Evolutionary conservation across 129 eudicot species (phyloP).

Genomic region (Chrysanthemum lavandulifolium): DNA sequence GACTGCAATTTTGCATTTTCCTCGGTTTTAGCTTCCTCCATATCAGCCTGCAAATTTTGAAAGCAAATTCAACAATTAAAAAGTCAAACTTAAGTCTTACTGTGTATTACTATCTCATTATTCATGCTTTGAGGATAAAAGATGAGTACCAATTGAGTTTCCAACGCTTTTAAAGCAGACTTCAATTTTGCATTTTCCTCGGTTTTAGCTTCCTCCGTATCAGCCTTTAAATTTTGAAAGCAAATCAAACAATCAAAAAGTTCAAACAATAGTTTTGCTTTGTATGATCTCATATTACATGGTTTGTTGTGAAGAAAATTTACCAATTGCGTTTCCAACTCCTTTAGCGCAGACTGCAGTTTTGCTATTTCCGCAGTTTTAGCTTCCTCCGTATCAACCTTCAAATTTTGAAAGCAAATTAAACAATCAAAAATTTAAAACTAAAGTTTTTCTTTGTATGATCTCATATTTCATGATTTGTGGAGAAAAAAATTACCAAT

Average conservation of each 20-base stretch:
- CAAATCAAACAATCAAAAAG: constrained; percentile 1
- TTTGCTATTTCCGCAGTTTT: constrained; percentile 25
- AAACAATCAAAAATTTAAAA: neutral
- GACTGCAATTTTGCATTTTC: constrained; percentile 29
- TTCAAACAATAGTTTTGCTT: no score
- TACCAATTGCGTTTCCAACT: constrained; percentile 38
- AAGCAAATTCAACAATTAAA: neutral
- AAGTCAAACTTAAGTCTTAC: neutral
- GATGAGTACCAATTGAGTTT: constrained; percentile 28
- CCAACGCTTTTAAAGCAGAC: constrained; percentile 36
- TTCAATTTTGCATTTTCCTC: constrained; percentile 25
- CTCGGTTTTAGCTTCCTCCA: constrained; percentile 30
- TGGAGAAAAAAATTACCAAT: no score
- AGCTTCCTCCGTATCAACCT: constrained; percentile 30
- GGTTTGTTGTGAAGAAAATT: no score
- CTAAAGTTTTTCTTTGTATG: neutral
- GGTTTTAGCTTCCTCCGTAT: constrained; percentile 27
- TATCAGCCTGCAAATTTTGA: constrained; percentile 28
- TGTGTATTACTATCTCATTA: neutral
- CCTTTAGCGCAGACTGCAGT: constrained; percentile 32
- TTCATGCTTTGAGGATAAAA: neutral
- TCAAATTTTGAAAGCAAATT: constrained; percentile 8
- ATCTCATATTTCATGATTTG: neutral
- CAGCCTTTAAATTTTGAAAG: constrained; percentile 26
- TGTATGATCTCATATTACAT: neutral